Evolutionary conservation across 2,329 filamentous ascomycete species (phyloP), one percentile per base, ranked within the genome.

Genomic region (Colletotrichum sp.): DNA sequence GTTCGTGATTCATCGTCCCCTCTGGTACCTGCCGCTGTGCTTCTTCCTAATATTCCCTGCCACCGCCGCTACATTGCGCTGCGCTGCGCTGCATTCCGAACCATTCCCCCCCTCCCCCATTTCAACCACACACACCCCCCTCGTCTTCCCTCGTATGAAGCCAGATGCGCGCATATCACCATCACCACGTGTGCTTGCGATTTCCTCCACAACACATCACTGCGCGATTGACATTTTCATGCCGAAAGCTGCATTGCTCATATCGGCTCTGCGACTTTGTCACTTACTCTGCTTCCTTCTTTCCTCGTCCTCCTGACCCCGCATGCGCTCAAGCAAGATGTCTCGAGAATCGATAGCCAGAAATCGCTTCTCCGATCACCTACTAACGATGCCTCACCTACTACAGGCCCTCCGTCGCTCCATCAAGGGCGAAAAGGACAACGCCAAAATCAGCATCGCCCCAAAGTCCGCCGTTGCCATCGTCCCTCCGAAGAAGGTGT

Each of bases 401-500:
- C 79, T 89, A 64, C 87, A 95, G 94, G 94, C 93, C 84, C 91
- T 98, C 86, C 92, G 96, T 84, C 92, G 95, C 87, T 98, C 95
- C 78, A 94, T 98, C 87, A 98, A 98, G 88, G 94, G 95, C 85
- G 95, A 98, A 80, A 98, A 96, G 89, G 92, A 93, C 84, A 92
- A 92, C 79, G 90, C 92, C 79, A 94, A 95, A 83, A 90, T 95
- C 80, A 94, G 94, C 73, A 94, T 98, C 80, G 92, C 94, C 18
- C 94, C 94, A 78, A 98, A 98, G 85, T 94, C 96, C 72, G 94
- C 95, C 55, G 92, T 96, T 79, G 95, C 96, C 69, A 98, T 98
- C 82, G 92, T 97, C 30, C 95, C 96, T 69, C 96, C 96, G 2
- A 98, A 98, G 87, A 98, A 98, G 93, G 95, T 98, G 85, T 81